Evolutionary conservation across 441 rosid genomes (phyloP), one percentile per base, ranked within the genome.

Genomic region (Codiaeum variegatum): DNA sequence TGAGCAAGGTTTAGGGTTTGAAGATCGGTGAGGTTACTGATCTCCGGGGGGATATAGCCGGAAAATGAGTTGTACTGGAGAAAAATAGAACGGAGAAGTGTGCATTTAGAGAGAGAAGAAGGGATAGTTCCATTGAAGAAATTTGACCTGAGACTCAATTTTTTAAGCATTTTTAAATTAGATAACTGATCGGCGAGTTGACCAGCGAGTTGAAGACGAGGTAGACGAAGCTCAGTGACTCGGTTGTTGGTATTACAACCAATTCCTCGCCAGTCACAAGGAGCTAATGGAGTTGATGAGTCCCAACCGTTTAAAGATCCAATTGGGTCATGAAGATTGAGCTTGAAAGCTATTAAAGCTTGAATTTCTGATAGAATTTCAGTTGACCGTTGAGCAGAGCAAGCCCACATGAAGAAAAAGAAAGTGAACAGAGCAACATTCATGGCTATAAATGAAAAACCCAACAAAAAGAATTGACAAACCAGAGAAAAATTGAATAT

Each of bases 251-350:
- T 75, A 55, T 55, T 24, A 70, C 98, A 91, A 66, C 34, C 51
- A 38, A 89, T 75, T 51, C 98, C 97, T 3, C 85, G 91, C 98
- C 98, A 92, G 81, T 92, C 98, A 75, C 98, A 92, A 5, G 97
- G 99, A 32, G 98, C 97, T 0, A 83, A 62, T 0, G 90, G 87
- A 0, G 94, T 82, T 19, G 93, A 83, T 8, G 92, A 77, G 18
- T 92, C 96, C 98, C 99, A 95, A 54, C 85, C 85, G 71, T 76
- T 74, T 62, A 95, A 75, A 0, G 90, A 90, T 19, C 87, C 96
- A 15, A 88, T 84, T 0, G 98, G 97, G 71, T 95, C 99, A 29
- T 82, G 78, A 58, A 95, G 89, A 73, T 76, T 83, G 34, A 86
- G 86, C 80, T 88, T 91, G 80, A 95, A 91, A 16, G 92, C 80